Base-by-base conservation (phyloP, 1,139 yeast genomes). In the Saccharomyces hybrid region DNA sequence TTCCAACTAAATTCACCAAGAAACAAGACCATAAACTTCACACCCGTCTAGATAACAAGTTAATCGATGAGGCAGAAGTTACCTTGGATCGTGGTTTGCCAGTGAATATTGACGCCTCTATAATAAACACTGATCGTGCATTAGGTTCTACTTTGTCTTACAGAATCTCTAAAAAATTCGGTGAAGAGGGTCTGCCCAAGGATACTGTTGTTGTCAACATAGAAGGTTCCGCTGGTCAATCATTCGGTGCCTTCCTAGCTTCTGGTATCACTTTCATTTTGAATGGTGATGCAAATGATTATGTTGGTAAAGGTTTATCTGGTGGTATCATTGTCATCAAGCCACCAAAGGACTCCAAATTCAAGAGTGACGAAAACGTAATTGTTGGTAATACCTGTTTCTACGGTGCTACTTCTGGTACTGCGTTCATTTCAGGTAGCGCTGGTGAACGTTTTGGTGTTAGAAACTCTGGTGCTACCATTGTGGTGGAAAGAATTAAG, bases 381-480 rank as follows among this genome's bases (percentile, higher is more conserved):
- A 86, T 93, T 69, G 87, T 95, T 60, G 99, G 99, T 76, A 93
- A 93, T 78, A 93, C 97, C 53, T 95, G 98, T 71, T 82, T 93
- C 76, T 93, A 93, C 68, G 99, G 99, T 74, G 98, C 99, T 31
- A 93, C 98, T 31, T 83, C 95, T 32, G 99, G 99, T 72, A 75
- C 86, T 60, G 96, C 96, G 21, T 93, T 88, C 73, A 84, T 93
- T 73, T 82, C 96, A 64, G 99, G 99, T 80, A 84, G 91, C 72
- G 98, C 97, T 46, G 98, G 99, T 59, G 99, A 93, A 77, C 86
- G 99, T 74, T 93, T 93, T 73, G 96, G 96, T 19, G 99, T 93
- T 57, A 87, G 99, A 78, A 93, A 93, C 79, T 93, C 98, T 47
- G 99, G 99, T 73, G 98, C 98, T 47, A 86, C 86, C 57, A 95